phyloP scores from a whole-genome alignment of 352 stramenopile genomes.

The Globisporangium uncinulatum region DNA sequence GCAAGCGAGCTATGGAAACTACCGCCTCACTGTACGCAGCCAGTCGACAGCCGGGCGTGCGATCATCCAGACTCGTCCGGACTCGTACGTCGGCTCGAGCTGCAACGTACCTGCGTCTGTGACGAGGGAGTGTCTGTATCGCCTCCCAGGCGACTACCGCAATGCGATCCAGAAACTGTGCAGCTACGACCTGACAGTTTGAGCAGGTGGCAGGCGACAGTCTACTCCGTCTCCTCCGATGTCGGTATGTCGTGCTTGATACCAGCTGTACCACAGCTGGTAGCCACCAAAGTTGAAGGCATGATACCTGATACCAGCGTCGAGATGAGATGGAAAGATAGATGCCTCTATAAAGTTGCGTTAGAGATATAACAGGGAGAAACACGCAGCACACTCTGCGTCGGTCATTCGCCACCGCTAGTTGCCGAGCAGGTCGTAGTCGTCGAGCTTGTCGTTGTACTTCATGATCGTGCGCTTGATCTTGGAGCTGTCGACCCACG shows the following conservation, averaged over 20 bases:
- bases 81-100: slow-evolving; percentile 68
- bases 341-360: slow-evolving; percentile 4
- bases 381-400: too few species aligned
- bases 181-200: slow-evolving; percentile 46
- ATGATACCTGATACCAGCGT: not conserved
- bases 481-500: slow-evolving; percentile 98
- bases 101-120: slow-evolving; percentile 24
- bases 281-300: not conserved
- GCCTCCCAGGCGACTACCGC: slow-evolving; percentile 33
- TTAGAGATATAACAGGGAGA: slow-evolving; percentile 4
- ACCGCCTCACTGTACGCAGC: slow-evolving; percentile 53
- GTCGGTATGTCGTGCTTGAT: too few species aligned
- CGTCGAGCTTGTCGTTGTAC: slow-evolving; percentile 99
- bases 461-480: slow-evolving; percentile 97
- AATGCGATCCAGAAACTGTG: slow-evolving; percentile 25
- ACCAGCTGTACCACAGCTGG: too few species aligned
- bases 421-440: slow-evolving; percentile 98
- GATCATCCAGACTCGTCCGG: slow-evolving; percentile 37
- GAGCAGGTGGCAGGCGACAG: not conserved
- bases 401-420: slow-evolving; percentile 46
- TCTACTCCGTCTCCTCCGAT: too few species aligned
- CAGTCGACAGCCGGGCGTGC: slow-evolving; percentile 25
- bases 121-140: slow-evolving; percentile 38
- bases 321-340: not conserved
- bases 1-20: slow-evolving; percentile 61